Conservation (phyloP, 1,284 basidiomycete species). For the Austroboletus niveus region DNA sequence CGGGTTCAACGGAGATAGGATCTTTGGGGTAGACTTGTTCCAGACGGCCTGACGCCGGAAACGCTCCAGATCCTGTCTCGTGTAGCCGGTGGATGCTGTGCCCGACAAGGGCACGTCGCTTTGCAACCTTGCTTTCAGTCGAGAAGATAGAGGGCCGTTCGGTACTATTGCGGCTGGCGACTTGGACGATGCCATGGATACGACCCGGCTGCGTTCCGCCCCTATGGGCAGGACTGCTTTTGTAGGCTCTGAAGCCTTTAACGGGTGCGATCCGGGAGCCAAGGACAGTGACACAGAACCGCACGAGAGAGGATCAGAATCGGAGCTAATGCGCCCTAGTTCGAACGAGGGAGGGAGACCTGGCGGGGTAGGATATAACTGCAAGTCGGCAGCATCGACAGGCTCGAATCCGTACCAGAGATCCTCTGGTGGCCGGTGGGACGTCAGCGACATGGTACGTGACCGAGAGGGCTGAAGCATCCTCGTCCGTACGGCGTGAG, state of each 20-base stretch:
- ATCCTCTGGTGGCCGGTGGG: constrained; percentile 15
- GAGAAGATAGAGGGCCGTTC: background rate
- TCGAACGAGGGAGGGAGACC: constrained; percentile 17
- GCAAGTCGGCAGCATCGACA: background rate
- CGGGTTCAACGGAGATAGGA: constrained; percentile 32
- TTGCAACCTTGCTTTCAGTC: constrained; percentile 6
- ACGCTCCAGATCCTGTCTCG: constrained; percentile 21
- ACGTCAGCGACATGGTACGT: constrained; percentile 15
- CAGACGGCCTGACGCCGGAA: constrained; percentile 22
- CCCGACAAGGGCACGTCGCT: background rate
- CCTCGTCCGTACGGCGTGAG: constrained; percentile 1
- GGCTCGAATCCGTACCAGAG: constrained; percentile 16
- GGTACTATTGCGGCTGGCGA: no score
- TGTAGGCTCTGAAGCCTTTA: constrained; percentile 18
- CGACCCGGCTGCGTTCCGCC: constrained; percentile 27
- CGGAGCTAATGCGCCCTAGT: constrained; percentile 4
- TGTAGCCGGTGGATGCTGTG: background rate
- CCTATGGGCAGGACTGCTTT: constrained; percentile 30
- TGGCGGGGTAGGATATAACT: constrained; percentile 12
- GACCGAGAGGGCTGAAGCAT: constrained; percentile 17
- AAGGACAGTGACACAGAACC: constrained; percentile 23
- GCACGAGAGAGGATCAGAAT: constrained; percentile 1
- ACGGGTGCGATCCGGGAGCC: constrained; percentile 29
- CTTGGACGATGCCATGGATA: constrained; percentile 16
- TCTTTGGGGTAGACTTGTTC: constrained; percentile 28